Base-by-base conservation (phyloP, 768 basidiomycete genomes). In the Pulveroboletus ravenelii region DNA sequence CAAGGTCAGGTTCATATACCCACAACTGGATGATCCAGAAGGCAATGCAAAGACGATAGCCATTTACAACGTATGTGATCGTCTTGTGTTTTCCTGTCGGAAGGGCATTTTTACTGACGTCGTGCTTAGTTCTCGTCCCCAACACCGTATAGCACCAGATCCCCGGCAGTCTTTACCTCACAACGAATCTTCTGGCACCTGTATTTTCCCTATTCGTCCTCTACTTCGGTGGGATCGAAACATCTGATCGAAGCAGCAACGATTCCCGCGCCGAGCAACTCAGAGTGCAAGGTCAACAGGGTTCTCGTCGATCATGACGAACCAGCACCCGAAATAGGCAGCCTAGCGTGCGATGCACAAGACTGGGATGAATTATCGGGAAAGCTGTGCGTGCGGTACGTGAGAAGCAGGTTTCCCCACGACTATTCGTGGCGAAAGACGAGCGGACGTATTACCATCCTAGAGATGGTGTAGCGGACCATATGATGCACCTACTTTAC, bases 351-450 rank as follows among this genome's bases (percentile, higher is more conserved):
- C n/a, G 60, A 64, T 30, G 53, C 56, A n/a, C 57, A 68, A 38
- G 64, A 68, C n/a, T 66, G 65, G 65, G 65, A 66, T 10, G 66
- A 68, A 45, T 31, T 66, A 7, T 60, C 66, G 1, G 65, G 64
- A 4, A 66, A 49, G 50, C 13, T 66, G n/a, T 66, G 64, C 18
- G 45, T 66, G 12, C 60, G 64, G 37, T 52, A 53, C 30, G 54
- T 57, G 45, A 49, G 54, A 32, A 61, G 49, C 45, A 61, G 29
- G 39, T 66, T 57, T 41, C 51, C 60, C 10, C 56, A 66, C 10
- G 59, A 64, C 40, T 38, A 48, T 32, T 56, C 64, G 12, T 64
- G 56, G 62, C 49, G 64, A 20, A 62, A 54, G 49, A 57, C 56
- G 35, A 46, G 42, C 15, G 62, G 56, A 60, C 56, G 41, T 3